Percentiles rank a stretch among this genome's conserved stretches.
Conservation (phyloP, 352 stramenopile genomes). For the Lagenidium sp. region DNA sequence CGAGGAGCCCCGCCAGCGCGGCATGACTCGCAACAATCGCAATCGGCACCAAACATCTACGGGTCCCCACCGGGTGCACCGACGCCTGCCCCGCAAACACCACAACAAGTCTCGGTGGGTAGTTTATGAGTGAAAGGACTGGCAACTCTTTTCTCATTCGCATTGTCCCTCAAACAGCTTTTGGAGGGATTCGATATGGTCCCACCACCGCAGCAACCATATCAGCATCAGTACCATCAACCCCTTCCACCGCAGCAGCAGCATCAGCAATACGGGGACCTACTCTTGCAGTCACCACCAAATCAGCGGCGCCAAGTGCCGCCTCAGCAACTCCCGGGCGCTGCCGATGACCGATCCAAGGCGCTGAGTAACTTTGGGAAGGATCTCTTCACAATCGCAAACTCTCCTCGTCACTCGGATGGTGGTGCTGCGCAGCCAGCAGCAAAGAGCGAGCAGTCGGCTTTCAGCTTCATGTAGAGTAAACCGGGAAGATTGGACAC, state of each 20-base stretch:
- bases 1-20: too few species aligned
- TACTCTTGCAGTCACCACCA: neutral
- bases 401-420: constrained; percentile 49
- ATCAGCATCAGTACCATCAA: constrained; percentile 5
- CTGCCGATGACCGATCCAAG: constrained; percentile 50
- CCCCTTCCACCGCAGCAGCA: constrained; percentile 18
- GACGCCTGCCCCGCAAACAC: too few species aligned
- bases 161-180: constrained; percentile 3
- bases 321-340: constrained; percentile 7
- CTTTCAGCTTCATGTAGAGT: constrained; percentile 87
- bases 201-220: constrained; percentile 4
- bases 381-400: constrained; percentile 79
- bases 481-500: constrained; percentile 3
- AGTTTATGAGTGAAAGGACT: too few species aligned
- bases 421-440: constrained; percentile 10
- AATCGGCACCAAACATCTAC: constrained; percentile 14
- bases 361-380: constrained; percentile 75
- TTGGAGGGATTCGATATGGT: constrained; percentile 13
- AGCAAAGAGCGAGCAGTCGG: constrained; percentile 40
- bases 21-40: too few species aligned
- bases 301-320: constrained; percentile 17
- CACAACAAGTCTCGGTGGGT: constrained; percentile 60
- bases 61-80: constrained; percentile 3
- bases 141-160: too few species aligned
- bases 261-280: neutral